These are phyloP conservation scores for Pleoardoris graminearum DNA, from an alignment of 2,329 filamentous ascomycete species.

Conservation along the genomic window DNA sequence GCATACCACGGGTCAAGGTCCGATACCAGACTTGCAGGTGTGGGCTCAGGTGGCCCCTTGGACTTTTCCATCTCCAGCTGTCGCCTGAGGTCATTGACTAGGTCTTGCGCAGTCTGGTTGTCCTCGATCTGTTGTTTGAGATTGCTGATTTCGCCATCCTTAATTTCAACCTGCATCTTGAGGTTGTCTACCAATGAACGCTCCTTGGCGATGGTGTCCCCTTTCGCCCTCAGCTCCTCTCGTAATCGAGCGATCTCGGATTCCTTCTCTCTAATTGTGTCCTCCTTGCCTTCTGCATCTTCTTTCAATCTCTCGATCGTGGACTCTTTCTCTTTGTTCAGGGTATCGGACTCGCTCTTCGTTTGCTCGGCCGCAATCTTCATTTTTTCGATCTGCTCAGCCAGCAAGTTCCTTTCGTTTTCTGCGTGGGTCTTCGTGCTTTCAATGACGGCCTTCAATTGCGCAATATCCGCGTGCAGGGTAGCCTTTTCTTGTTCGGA, in stretches of 20 bases:
- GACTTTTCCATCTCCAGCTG: constrained; percentile 33
- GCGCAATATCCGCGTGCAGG: constrained; percentile 16
- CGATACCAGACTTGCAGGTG: constrained; percentile 48
- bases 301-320: constrained; percentile 40
- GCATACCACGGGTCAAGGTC: constrained; percentile 62
- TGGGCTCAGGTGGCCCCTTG: constrained; percentile 26
- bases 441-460: constrained; percentile 24
- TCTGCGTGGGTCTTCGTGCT: constrained; percentile 22
- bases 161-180: neutral
- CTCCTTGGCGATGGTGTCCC: constrained; percentile 15
- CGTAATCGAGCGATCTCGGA: constrained; percentile 25
- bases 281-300: constrained; percentile 40
- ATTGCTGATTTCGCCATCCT: neutral
- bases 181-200: neutral
- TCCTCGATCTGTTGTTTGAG: neutral
- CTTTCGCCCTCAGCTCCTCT: constrained; percentile 27
- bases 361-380: constrained; percentile 26
- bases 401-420: constrained; percentile 20
- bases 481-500: constrained; percentile 22
- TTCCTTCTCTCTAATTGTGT: constrained; percentile 36
- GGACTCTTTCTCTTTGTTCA: constrained; percentile 32
- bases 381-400: constrained; percentile 26
- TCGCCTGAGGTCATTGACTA: constrained; percentile 17
- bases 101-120: constrained; percentile 13
- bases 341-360: constrained; percentile 25